Conservation (phyloP, 1,284 basidiomycete species). For the Marasmius sp. region DNA sequence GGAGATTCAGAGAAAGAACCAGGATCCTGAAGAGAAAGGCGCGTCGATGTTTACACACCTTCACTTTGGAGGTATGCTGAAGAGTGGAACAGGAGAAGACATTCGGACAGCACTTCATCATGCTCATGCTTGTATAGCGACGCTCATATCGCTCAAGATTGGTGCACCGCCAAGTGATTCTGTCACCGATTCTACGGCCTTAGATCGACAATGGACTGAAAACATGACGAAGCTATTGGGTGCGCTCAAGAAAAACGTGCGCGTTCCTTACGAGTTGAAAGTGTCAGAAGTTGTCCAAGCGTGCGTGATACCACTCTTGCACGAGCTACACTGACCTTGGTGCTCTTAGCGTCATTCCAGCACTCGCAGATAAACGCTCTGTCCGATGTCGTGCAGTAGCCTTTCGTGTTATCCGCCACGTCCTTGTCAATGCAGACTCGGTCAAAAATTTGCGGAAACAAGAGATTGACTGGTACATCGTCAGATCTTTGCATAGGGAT, state of each 20-base stretch:
- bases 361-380: constrained; percentile 74
- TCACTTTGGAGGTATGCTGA: constrained; percentile 12
- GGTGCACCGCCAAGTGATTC: constrained; percentile 40
- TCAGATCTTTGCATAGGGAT: constrained; percentile 87
- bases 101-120: constrained; percentile 68
- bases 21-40: constrained; percentile 47
- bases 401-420: constrained; percentile 85
- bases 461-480: constrained; percentile 86
- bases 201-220: constrained; percentile 58
- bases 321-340: constrained; percentile 6
- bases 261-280: constrained; percentile 77
- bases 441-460: constrained; percentile 58
- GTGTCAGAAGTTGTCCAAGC: constrained; percentile 70
- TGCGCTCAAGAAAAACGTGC: constrained; percentile 73
- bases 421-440: constrained; percentile 70
- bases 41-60: constrained; percentile 4
- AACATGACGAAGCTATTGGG: constrained; percentile 67
- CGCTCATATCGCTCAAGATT: constrained; percentile 47
- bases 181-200: constrained; percentile 30
- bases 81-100: constrained; percentile 48
- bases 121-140: constrained; percentile 55
- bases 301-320: constrained; percentile 42
- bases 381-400: constrained; percentile 80
- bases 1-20: constrained; percentile 22
- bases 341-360: constrained; percentile 62